Evolutionary conservation across 345 rosid species (phyloP), one percentile per base, ranked within the genome.

Genomic region (Trapa incisa): DNA sequence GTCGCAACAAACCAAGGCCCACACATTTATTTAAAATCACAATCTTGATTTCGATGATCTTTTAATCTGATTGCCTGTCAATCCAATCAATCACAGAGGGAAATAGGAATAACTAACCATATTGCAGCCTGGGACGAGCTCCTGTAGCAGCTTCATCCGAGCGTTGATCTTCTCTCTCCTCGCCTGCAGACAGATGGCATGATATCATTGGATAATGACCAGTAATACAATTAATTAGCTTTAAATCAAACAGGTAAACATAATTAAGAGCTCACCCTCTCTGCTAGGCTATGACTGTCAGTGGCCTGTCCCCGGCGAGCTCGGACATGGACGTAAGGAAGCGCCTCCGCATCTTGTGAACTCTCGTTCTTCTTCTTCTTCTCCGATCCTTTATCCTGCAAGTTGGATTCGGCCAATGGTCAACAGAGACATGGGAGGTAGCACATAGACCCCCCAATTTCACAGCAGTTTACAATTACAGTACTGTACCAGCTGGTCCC

Each of bases 231-330:
- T 37, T 17, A 42, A 65, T 32, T n/a, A 33, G 11, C 9, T 16
- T 39, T 61, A 75, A 65, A 75, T 54, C 35, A 73, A 22, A 15
- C 47, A 11, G 65, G 57, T 71, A 50, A 71, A 61, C 64, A 39
- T 29, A 10, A 17, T 58, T 73, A 66, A 68, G 37, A 65, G 16
- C 22, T 72, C 75, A 83, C 87, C 71, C 87, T 79, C 76, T 83
- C 87, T 37, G 87, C 87, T 62, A 83, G 71, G 80, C 87, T 83
- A 71, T 83, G 87, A 76, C 83, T 83, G 65, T 83, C 85, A 0
- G 87, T 83, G 37, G 87, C 87, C 73, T 81, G 82, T 56, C 87
- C 87, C 9, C 87, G 81, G 54, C 83, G 87, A 71, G 85, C 87
- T 65, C 87, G 78, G 68, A 83, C 87, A 64, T 83, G 87, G 58